Conservation (phyloP, 2,329 filamentous ascomycete genomes). For the Xylaria sp. region DNA sequence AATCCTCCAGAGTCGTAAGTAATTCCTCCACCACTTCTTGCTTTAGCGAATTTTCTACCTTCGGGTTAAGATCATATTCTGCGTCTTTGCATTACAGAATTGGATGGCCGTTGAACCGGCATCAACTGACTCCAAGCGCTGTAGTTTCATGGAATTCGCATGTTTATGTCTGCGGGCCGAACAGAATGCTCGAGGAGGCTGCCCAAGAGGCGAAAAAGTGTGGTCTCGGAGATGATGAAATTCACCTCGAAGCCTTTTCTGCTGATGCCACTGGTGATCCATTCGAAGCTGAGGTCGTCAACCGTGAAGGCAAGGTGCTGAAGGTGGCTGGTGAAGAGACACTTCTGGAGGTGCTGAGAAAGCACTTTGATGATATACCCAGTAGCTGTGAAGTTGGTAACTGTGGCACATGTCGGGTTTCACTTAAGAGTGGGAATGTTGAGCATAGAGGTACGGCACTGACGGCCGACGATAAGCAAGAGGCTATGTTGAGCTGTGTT, state of each 20-base stretch:
- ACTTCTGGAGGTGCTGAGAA: conserved; percentile 60
- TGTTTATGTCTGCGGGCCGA: conserved; percentile 71
- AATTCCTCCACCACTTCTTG: background rate
- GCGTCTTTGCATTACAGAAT: no score
- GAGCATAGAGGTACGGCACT: conserved; percentile 63
- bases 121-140: background rate
- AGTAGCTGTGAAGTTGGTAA: conserved; percentile 67
- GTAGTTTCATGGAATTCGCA: conserved; percentile 63
- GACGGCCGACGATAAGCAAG: conserved; percentile 57
- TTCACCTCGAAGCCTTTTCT: conserved; percentile 71
- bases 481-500: conserved; percentile 62
- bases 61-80: background rate
- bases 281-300: conserved; percentile 66
- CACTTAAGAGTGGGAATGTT: conserved; percentile 56
- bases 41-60: background rate
- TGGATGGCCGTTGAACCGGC: background rate
- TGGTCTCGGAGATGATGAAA: conserved; percentile 60
- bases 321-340: conserved; percentile 61
- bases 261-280: conserved; percentile 66
- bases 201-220: conserved; percentile 53
- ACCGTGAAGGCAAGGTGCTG: conserved; percentile 54
- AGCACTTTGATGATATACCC: conserved; percentile 55
- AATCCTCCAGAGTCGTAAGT: conserved; percentile 55
- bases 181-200: conserved; percentile 66
- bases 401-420: conserved; percentile 63